Evolutionary conservation across 2,329 filamentous ascomycete genomes (phyloP).

Genomic region (Fusarium pininemorale): DNA sequence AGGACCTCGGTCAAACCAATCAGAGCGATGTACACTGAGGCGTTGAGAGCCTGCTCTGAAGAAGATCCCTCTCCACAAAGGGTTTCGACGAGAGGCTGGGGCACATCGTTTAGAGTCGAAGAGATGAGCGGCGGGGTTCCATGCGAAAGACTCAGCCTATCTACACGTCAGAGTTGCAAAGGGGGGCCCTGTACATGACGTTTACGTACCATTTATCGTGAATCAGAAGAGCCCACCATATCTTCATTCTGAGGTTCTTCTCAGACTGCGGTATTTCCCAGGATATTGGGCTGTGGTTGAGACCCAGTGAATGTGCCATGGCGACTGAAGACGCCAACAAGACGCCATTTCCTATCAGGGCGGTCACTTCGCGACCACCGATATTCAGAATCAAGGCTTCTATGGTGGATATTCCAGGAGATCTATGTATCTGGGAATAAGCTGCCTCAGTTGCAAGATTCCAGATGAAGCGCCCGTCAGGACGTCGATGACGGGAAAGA

Average conservation of each 20-base stretch:
- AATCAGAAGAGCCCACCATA: constrained; percentile 66
- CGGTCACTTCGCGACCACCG: constrained; percentile 67
- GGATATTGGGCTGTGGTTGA: constrained; percentile 61
- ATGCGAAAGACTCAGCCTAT: constrained; percentile 61
- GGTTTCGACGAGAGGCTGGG: constrained; percentile 51
- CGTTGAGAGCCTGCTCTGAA: constrained; percentile 36
- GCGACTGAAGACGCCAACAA: constrained; percentile 61
- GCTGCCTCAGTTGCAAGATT: constrained; percentile 69
- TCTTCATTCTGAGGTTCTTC: constrained; percentile 60
- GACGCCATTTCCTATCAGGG: constrained; percentile 65
- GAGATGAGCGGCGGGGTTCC: constrained; percentile 62
- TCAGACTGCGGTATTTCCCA: constrained; percentile 64
- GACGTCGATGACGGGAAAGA: constrained; percentile 57
- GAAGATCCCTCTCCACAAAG: constrained; percentile 40
- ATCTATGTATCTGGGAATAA: constrained; percentile 67
- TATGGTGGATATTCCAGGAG: constrained; percentile 67
- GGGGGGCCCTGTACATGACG: accelerated
- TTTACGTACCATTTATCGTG: constrained; percentile 62
- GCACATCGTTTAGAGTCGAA: constrained; percentile 58
- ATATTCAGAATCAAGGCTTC: constrained; percentile 67
- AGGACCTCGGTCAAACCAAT: constrained; percentile 54
- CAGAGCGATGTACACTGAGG: constrained; percentile 56
- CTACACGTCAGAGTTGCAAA: background rate
- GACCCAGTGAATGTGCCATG: constrained; percentile 62
- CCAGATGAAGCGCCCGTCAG: constrained; percentile 69